Base-by-base conservation (phyloP, 176 grass and related monocot species). In the Aegilops speltoides region DNA sequence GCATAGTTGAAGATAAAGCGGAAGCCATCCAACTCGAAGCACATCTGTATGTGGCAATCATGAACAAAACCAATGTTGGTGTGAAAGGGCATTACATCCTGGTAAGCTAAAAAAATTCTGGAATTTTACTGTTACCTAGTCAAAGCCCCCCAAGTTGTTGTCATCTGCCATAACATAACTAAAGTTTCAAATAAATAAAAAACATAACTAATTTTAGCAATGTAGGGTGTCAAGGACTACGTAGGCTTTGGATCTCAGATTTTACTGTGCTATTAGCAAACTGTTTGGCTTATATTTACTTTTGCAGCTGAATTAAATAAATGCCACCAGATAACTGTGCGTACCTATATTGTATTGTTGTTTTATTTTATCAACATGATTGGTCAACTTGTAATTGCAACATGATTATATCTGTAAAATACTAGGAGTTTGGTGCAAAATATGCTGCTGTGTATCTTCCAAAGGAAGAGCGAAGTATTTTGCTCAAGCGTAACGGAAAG, bases 391-490 rank as follows among this genome's bases (percentile, higher is more conserved):
- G 60, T 66, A 31, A 19, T 67, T 33, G 32, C 64, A 68, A 67
- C 11, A 2, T 41, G 12, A 41, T 76, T 85, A 8, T 34, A 3
- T 68, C 26, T 24, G 38, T 50, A 62, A 68, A 81, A 43, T 45
- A 12, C 41, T 20, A 89, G 88, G 83, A 86, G 37, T n/a, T 89
- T 37, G 70, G 83, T 48, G 23, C 50, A 12, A 4, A 64, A n/a
- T 89, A 70, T 69, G 70, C 71, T 63, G 19, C n/a, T 3, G 50
- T 28, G 2, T 59, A 70, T 86, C 88, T 90, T 52, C 83, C 79
- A 37, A 41, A 45, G 32, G 62, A 9, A 70, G 64, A 38, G 3
- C 46, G 62, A 36, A 77, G 62, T 10, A 6, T 89, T 38, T 17
- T 37, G 36, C 88, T 90, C 11, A 71, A 82, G 16, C 45, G 22